Percentiles rank a stretch among this genome's conserved stretches.
Conservation (phyloP, 257 asterid genomes). For the Knoxia roxburghii region DNA sequence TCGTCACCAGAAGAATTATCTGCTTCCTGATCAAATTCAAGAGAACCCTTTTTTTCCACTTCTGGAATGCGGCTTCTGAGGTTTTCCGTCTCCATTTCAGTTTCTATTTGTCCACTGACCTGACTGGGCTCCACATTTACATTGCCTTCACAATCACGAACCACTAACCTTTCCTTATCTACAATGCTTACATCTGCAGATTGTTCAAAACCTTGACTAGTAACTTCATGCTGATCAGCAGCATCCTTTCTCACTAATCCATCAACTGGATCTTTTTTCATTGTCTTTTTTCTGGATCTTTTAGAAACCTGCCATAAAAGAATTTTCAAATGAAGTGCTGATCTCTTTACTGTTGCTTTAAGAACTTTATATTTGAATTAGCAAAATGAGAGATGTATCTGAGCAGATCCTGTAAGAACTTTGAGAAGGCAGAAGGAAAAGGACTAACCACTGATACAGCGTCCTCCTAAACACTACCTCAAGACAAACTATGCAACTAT, state of each 20-base stretch:
- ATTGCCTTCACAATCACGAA: conserved; percentile 27
- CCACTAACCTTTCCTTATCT: conserved; percentile 28
- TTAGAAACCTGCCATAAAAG: conserved; percentile 58
- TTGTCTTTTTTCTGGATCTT: conserved; percentile 62
- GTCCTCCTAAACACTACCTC: not conserved
- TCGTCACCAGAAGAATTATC: conserved; percentile 77
- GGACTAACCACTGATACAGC: not conserved
- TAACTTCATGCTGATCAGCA: conserved; percentile 33
- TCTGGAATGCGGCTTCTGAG: conserved; percentile 33
- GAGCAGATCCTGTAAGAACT: not conserved
- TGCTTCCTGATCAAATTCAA: conserved; percentile 37
- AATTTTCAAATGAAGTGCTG: conserved; percentile 13
- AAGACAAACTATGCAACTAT: not conserved
- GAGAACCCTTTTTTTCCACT: conserved; percentile 31
- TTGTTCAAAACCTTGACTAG: conserved; percentile 33
- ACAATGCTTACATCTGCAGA: conserved; percentile 33
- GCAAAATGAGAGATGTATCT: not conserved
- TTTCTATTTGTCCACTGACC: conserved; percentile 32
- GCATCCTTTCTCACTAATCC: conserved; percentile 33
- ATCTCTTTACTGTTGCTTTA: not conserved
- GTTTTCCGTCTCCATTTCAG: conserved; percentile 13
- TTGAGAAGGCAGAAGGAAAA: not conserved
- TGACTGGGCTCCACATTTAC: conserved; percentile 31
- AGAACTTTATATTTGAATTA: not conserved
- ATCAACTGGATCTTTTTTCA: conserved; percentile 41